Base-by-base conservation (phyloP, 768 basidiomycete genomes). In the Leccinum subgranulosum region DNA sequence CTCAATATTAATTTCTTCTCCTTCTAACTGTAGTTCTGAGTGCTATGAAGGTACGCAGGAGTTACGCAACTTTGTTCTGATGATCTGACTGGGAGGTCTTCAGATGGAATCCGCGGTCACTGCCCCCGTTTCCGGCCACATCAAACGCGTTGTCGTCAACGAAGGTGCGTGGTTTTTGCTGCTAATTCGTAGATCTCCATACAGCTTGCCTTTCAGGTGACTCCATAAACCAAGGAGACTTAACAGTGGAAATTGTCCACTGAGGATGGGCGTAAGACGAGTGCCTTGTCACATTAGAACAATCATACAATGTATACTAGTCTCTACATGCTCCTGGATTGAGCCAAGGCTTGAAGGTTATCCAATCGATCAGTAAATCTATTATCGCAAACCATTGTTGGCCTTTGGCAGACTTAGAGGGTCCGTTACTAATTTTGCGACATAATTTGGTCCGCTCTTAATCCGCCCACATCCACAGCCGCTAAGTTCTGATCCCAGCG, bases 41-140 rank as follows among this genome's bases (percentile, higher is more conserved):
- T 72, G 96, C 96, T 15, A 98, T 98, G 96, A 95, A 96, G 88
- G 92, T 83, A 66, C 74, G 82, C 67, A 59, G 56, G 33, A 55
- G 15, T 52, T 46, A 48, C 45, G n/a, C 48, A 17, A 11, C 29
- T 17, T 51, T 41, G 34, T 43, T 41, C 53, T 50, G 41, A 43
- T 55, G 31, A 49, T 39, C 64, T 67, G 58, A 69, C 62, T 11
- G 36, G 19, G 55, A 47, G 27, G 61, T 66, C 61, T 65, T 64
- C 67, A 95, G 94, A 98, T 98, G 96, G 96, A 99, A 78, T 94
- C 92, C 60, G 87, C 92, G 61, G 94, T 98, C 48, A 96, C 94
- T 29, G 90, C 94, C 28, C 95, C 97, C 25, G 96, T 98, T 46
- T 94, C 94, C 51, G 97, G 97, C 46, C 93, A 94, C 73, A 82